phyloP scores from a whole-genome alignment of 208 protist species.

The Trichomonas tenax region DNA sequence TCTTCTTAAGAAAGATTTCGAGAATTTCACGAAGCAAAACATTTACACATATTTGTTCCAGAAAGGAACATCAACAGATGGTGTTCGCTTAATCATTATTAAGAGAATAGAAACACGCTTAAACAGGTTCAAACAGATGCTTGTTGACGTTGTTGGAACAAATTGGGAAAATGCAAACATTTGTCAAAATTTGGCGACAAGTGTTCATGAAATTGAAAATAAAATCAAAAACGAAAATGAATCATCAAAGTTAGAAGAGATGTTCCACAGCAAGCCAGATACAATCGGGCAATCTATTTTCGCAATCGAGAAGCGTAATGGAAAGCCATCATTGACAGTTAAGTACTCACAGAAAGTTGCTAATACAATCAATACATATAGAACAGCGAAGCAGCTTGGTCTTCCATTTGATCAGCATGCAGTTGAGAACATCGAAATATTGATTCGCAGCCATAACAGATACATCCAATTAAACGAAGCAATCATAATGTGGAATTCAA shows the following conservation, averaged over 20 bases:
- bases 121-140: not conserved
- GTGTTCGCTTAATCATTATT: not conserved
- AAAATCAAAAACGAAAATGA: not conserved
- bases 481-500: not conserved
- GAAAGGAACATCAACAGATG: not conserved
- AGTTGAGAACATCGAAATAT: not conserved
- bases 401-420: not conserved
- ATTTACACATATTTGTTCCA: not conserved
- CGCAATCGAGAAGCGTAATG: not conserved
- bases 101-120: not conserved
- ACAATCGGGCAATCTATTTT: not conserved
- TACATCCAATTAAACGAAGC: not conserved
- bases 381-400: not conserved
- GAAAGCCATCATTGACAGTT: not conserved
- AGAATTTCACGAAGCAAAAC: not conserved
- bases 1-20: not conserved
- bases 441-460: not conserved
- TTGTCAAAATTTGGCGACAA: not conserved
- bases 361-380: not conserved
- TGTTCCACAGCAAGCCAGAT: not conserved
- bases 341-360: not conserved
- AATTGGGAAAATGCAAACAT: not conserved
- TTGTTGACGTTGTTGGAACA: not conserved
- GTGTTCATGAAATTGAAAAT: not conserved
- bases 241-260: not conserved